Base-by-base conservation (phyloP, 768 basidiomycete species). In the Phylloporus rhodoxanthus region DNA sequence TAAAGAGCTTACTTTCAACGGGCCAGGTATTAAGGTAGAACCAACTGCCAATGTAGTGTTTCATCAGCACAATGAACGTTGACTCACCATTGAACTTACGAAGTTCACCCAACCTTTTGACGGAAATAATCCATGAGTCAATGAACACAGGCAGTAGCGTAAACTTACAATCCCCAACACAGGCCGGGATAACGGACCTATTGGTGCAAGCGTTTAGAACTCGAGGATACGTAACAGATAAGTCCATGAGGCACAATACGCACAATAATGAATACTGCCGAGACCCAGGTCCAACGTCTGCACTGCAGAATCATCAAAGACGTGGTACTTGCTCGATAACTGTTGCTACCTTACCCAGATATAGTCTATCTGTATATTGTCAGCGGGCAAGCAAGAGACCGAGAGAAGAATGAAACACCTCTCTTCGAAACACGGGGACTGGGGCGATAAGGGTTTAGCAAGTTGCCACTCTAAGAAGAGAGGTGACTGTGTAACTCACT, bases 381-480 rank as follows among this genome's bases (percentile, higher is more conserved):
- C 8, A 46, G 36, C 11, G 14, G 3, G 45, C 2, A 15, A 19
- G 3, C 17, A 26, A 19, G 33, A 5, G n/a, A 14, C 10, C 4
- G 9, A 37, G 17, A 37, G 21, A 37, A 37, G 2, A 26, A 34
- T 3, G 5, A 28, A 17, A 19, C n/a, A 45, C 44, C 44, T 45
- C 44, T 36, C 29, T 36, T 17, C 33, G 10, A 11, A 45, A 34
- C 2, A 21, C 25, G 33, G 36, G 44, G 33, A 45, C 44, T 45
- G 15, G 44, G 8, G 85, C 54, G n/a, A 10, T 7, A 42, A 10
- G n/a, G 17, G 2, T 28, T 42, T 15, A 9, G 8, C 25, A 34
- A n/a, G 25, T 23, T 19, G 17, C 11, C 15, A 29, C 41, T n/a
- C 25, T 13, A 5, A 13, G 26, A 29, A 0, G 25, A 8, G 21